phyloP scores from a whole-genome alignment of 1,284 basidiomycete species.

The Paramarasmius palmivorus region DNA sequence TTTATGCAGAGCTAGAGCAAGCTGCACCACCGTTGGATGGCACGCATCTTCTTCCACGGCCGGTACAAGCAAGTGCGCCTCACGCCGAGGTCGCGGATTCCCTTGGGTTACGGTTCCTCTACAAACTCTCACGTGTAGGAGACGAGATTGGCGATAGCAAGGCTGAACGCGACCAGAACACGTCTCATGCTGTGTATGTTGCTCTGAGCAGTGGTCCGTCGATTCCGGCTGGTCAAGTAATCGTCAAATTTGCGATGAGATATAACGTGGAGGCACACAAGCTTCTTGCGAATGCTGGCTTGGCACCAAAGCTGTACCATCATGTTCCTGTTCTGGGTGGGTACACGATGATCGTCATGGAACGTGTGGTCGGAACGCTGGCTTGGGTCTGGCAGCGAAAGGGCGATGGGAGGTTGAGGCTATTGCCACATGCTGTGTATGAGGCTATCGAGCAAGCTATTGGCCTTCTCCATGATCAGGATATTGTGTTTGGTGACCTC shows the following conservation, averaged over 20 bases:
- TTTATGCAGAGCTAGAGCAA: no score
- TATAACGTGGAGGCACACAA: conserved; percentile 11
- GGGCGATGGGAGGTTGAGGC: not conserved
- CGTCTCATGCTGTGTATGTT: no score
- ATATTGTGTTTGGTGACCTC: conserved; percentile 16
- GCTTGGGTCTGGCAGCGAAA: not conserved
- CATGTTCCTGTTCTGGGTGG: conserved; percentile 8
- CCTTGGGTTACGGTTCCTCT: no score
- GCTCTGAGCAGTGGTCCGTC: no score
- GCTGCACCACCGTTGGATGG: no score
- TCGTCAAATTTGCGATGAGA: conserved; percentile 12
- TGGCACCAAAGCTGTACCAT: conserved; percentile 11
- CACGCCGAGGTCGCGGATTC: no score
- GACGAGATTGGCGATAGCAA: no score
- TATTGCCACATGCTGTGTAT: conserved; percentile 5
- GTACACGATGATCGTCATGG: conserved; percentile 14
- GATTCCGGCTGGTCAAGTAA: no score
- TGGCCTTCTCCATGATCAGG: conserved; percentile 1
- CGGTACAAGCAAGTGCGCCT: no score
- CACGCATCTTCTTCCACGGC: no score
- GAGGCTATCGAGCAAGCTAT: conserved; percentile 6
- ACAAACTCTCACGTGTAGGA: no score
- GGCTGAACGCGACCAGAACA: no score
- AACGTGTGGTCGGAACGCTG: conserved; percentile 5
- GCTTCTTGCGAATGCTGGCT: not conserved